Evolutionary conservation across 1,139 yeast species (phyloP).

Genomic region (Tardiomyces depauwii): DNA sequence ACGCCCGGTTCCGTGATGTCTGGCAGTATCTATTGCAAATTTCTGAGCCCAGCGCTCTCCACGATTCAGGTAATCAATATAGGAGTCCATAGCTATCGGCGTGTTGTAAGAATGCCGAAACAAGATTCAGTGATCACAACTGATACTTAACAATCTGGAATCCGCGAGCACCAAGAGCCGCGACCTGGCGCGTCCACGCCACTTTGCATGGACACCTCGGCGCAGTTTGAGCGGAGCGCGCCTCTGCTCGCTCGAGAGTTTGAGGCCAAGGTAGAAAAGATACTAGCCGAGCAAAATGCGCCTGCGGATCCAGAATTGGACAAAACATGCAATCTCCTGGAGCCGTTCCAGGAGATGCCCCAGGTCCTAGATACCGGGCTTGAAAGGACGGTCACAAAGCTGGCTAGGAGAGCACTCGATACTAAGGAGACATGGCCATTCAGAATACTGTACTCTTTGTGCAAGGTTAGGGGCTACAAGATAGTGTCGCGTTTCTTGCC

Average conservation of each 20-base stretch:
- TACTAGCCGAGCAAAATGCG: not conserved
- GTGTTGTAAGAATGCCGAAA: too few species aligned
- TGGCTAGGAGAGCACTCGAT: slow-evolving; percentile 10
- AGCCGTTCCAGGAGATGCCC: slow-evolving; percentile 26
- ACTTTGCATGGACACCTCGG: not conserved
- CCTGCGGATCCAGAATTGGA: slow-evolving; percentile 1
- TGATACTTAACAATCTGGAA: too few species aligned
- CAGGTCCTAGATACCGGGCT: slow-evolving; percentile 26
- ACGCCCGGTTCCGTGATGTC: too few species aligned
- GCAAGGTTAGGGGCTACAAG: slow-evolving; percentile 59
- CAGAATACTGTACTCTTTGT: slow-evolving; percentile 39
- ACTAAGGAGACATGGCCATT: slow-evolving; percentile 1
- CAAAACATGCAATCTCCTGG: slow-evolving; percentile 9
- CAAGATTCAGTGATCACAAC: too few species aligned
- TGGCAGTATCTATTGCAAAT: too few species aligned
- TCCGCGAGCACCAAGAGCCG: too few species aligned
- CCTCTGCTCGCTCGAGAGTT: not conserved
- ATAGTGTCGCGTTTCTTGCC: slow-evolving; percentile 46
- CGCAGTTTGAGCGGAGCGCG: not conserved
- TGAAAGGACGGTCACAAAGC: slow-evolving; percentile 10
- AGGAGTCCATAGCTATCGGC: too few species aligned
- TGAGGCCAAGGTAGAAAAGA: not conserved
- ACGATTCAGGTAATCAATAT: too few species aligned
- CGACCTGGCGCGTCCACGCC: too few species aligned
- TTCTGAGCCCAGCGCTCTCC: too few species aligned